phyloP scores from a whole-genome alignment of 352 stramenopile species.

The Pythium periplocum region DNA sequence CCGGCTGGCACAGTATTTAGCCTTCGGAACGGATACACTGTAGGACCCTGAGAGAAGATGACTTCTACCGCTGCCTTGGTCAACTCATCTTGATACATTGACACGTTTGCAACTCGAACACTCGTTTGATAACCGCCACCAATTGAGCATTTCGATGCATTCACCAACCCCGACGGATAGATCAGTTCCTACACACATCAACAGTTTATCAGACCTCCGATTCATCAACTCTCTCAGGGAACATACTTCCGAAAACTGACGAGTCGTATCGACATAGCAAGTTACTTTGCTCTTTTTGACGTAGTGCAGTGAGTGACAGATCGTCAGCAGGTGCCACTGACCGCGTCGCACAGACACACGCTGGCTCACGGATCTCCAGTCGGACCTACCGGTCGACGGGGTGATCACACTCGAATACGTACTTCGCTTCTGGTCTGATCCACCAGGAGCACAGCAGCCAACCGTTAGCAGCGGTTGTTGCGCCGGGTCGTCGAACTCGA shows the following conservation, averaged over 20 bases:
- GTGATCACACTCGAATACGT: slow-evolving; percentile 29
- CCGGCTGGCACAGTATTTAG: slow-evolving; percentile 24
- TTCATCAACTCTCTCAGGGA: slow-evolving; percentile 5
- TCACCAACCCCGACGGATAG: slow-evolving; percentile 70
- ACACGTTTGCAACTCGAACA: slow-evolving; percentile 54
- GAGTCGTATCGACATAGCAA: slow-evolving; percentile 55
- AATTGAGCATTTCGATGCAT: slow-evolving; percentile 67
- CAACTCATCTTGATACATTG: slow-evolving; percentile 82
- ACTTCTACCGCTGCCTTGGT: slow-evolving; percentile 39
- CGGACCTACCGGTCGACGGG: slow-evolving; percentile 16
- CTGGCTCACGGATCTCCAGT: slow-evolving; percentile 41
- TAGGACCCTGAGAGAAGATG: slow-evolving; percentile 59
- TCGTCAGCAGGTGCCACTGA: slow-evolving; percentile 68
- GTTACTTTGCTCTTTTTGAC: slow-evolving; percentile 83
- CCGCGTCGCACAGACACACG: slow-evolving; percentile 28
- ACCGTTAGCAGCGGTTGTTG: slow-evolving; percentile 39
- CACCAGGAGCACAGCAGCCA: slow-evolving; percentile 41
- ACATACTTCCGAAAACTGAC: slow-evolving; percentile 50
- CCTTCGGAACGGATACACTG: slow-evolving; percentile 52
- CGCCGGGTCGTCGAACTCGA: slow-evolving; percentile 38
- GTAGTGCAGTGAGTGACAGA: slow-evolving; percentile 79
- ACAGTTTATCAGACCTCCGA: background rate
- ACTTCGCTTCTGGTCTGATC: slow-evolving; percentile 24
- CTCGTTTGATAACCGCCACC: slow-evolving; percentile 36
- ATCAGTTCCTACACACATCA: slow-evolving; percentile 41